Conservation (phyloP, 768 basidiomycete genomes). For the Leccinum incarnatum region DNA sequence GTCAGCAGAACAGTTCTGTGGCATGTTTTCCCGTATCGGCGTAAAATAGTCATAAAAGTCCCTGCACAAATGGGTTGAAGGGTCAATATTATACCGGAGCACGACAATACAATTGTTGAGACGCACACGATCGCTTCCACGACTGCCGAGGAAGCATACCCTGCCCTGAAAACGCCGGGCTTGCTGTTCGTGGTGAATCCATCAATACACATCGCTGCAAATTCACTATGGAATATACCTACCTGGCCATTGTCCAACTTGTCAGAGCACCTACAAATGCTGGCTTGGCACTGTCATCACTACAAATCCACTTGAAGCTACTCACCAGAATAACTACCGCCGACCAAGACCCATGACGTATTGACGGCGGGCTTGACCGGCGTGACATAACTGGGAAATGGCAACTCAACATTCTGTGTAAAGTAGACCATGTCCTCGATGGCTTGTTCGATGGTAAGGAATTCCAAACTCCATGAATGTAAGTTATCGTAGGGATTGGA, state of each 20-base stretch:
- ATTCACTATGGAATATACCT: conserved; percentile 14
- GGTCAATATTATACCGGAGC: not conserved
- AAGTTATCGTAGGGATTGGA: conserved; percentile 69
- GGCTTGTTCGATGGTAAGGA: conserved; percentile 71
- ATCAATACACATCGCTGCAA: not conserved
- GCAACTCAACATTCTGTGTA: conserved; percentile 59
- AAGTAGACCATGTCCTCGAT: conserved; percentile 74
- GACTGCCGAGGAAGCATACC: conserved; percentile 45
- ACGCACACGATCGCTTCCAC: conserved; percentile 44
- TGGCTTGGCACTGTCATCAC: not conserved
- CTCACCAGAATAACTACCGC: conserved; percentile 42
- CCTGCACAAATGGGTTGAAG: conserved; percentile 8
- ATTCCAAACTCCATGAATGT: conserved; percentile 50
- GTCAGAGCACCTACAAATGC: conserved; percentile 38
- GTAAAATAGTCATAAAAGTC: conserved; percentile 57
- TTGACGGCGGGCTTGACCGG: conserved; percentile 52
- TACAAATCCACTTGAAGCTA: not conserved
- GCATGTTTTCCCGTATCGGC: conserved; percentile 66
- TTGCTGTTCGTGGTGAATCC: conserved; percentile 27
- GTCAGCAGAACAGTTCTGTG: conserved; percentile 71
- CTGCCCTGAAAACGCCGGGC: conserved; percentile 40
- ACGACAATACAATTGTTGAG: not conserved
- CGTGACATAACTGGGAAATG: conserved; percentile 62
- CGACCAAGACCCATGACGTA: conserved; percentile 42
- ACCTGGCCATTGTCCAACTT: conserved; percentile 72